phyloP scores from a whole-genome alignment of 805 yeast species.

The Wickerhamiella allomyrinae region DNA sequence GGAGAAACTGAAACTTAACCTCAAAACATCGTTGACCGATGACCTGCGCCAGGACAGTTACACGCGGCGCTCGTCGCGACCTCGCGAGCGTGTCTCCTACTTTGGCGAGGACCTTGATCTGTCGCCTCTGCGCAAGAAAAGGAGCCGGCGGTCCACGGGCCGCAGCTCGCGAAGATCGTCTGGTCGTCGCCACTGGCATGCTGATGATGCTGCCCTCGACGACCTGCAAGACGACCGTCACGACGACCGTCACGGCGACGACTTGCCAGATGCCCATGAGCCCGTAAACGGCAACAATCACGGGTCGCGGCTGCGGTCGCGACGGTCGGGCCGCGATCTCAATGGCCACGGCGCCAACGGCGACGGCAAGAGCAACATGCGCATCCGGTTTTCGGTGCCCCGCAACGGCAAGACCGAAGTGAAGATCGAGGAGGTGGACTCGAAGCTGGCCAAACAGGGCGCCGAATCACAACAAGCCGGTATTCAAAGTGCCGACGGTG shows the following conservation, averaged over 20 bases:
- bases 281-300: neutral
- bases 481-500: neutral
- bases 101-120: neutral
- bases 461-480: neutral
- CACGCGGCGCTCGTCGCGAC: conserved; percentile 4
- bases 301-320: neutral
- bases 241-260: too few species aligned
- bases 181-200: too few species aligned
- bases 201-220: too few species aligned
- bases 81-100: neutral
- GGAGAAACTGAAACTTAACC: conserved; percentile 13
- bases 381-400: neutral
- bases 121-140: neutral
- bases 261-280: too few species aligned
- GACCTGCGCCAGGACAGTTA: conserved; percentile 10
- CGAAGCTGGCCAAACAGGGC: neutral
- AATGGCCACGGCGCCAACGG: neutral
- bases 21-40: conserved; percentile 14
- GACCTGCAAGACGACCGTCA: neutral
- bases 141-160: neutral
- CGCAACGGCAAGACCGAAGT: neutral
- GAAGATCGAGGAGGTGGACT: neutral
- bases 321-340: neutral
- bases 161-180: too few species aligned
- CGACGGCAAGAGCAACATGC: neutral